Conservation (phyloP, 2,329 filamentous ascomycete genomes). For the Ceratocystis ficicola region DNA sequence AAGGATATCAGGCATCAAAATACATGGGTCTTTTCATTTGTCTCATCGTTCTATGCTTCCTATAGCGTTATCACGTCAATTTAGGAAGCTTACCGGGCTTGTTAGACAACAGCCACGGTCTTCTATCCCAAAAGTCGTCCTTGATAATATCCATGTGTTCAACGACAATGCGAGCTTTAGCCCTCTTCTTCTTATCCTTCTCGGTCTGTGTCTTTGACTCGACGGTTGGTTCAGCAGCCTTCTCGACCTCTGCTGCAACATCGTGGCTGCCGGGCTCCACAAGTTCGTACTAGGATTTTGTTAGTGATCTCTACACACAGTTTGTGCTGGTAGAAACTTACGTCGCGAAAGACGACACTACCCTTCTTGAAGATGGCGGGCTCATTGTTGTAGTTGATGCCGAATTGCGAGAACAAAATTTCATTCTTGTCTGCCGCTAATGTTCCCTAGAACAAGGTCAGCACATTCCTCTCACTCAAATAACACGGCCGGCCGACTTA, state of each 20-base stretch:
- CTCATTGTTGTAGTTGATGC: conserved; percentile 97
- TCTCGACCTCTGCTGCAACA: conserved; percentile 36
- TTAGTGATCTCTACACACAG: not conserved
- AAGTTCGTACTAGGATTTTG: conserved; percentile 49
- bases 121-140: conserved; percentile 80
- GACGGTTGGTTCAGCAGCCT: conserved; percentile 37
- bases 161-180: conserved; percentile 68
- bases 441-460: conserved; percentile 49
- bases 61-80: conserved; percentile 24
- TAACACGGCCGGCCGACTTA: conserved; percentile 29
- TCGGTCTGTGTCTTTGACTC: conserved; percentile 71
- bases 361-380: conserved; percentile 86
- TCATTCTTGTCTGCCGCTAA: conserved; percentile 86
- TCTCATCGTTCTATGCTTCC: not conserved
- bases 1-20: not conserved
- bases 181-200: conserved; percentile 66
- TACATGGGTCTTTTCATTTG: not conserved
- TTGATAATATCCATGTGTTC: conserved; percentile 91
- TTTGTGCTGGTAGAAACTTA: conserved; percentile 31
- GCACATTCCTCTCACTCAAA: conserved; percentile 23
- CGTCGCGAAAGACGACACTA: conserved; percentile 75
- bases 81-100: conserved; percentile 60
- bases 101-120: conserved; percentile 73
- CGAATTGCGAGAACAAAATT: conserved; percentile 77
- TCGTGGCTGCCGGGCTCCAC: conserved; percentile 46